A percentile compares a stretch with the other conserved stretches of the same genome.
Conservation (phyloP, 2,329 filamentous ascomycete species). For the Pezicula neosporulosa region DNA sequence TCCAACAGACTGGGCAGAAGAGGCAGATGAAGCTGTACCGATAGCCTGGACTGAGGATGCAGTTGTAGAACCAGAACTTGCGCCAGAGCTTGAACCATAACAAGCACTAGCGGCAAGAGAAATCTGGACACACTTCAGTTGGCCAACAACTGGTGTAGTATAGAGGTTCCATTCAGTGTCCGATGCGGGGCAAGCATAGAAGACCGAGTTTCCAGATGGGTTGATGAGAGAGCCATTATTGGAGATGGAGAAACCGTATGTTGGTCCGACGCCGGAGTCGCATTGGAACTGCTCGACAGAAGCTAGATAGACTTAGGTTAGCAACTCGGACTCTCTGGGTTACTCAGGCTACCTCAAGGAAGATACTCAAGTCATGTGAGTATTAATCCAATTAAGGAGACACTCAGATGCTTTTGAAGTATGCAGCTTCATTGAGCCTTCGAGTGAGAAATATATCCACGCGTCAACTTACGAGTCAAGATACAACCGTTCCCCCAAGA, state of each 20-base stretch:
- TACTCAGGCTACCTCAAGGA: too few species aligned
- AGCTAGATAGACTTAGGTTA: conserved; percentile 1
- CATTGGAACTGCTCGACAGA: conserved; percentile 29
- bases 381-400: too few species aligned
- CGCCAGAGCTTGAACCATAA: neutral
- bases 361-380: too few species aligned
- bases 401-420: too few species aligned
- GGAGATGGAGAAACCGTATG: conserved; percentile 52
- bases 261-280: conserved; percentile 48
- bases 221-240: conserved; percentile 49
- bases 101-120: conserved; percentile 40
- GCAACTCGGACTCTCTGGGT: neutral
- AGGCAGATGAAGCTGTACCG: too few species aligned
- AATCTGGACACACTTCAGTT: conserved; percentile 47
- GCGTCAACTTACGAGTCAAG: conserved; percentile 46
- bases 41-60: neutral
- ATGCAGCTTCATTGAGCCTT: too few species aligned
- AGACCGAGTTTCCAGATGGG: conserved; percentile 39
- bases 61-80: conserved; percentile 1
- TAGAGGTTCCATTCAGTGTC: conserved; percentile 54
- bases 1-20: too few species aligned
- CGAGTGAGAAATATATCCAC: neutral
- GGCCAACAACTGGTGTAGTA: conserved; percentile 32
- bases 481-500: conserved; percentile 56
- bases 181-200: conserved; percentile 58